phyloP scores from a whole-genome alignment of 148 eudicot species.

The Cornus suecica region DNA sequence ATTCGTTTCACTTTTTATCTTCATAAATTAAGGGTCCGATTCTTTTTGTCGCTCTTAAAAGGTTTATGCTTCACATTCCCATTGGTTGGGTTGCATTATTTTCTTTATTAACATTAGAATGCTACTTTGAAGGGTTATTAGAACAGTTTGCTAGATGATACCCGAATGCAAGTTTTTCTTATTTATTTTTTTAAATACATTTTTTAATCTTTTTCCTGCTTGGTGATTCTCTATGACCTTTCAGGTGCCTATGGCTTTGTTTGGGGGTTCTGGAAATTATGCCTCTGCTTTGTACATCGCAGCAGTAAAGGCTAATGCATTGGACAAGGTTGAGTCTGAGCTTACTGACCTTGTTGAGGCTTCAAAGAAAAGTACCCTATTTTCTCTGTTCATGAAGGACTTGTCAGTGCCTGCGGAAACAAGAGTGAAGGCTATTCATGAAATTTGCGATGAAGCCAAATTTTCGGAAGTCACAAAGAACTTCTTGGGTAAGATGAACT shows the following conservation, averaged over 20 bases:
- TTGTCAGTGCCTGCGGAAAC: slow-evolving; percentile 49
- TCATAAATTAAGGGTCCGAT: neutral
- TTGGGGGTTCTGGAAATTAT: slow-evolving; percentile 79
- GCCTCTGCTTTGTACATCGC: slow-evolving; percentile 80
- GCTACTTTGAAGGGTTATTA: neutral
- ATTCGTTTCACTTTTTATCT: neutral
- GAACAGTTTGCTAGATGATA: neutral
- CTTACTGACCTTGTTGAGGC: slow-evolving; percentile 61
- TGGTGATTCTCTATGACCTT: slow-evolving; percentile 9
- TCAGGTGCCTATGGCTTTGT: slow-evolving; percentile 80
- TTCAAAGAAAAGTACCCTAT: slow-evolving; percentile 49
- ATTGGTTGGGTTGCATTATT: neutral
- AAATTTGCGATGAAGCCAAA: slow-evolving; percentile 61
- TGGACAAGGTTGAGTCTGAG: slow-evolving; percentile 83
- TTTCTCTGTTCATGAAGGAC: slow-evolving; percentile 76
- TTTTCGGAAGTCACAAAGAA: slow-evolving; percentile 74
- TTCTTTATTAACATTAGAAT: neutral
- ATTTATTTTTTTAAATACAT: too few relatives aligned
- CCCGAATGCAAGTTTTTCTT: neutral
- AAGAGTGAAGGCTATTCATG: slow-evolving; percentile 60
- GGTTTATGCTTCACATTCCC: neutral
- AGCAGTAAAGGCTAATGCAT: slow-evolving; percentile 57
- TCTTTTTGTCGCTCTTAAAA: neutral
- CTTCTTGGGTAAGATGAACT: slow-evolving; percentile 58
- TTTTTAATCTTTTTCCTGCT: neutral